Conservation (phyloP, 768 basidiomycete species). For the Boletus sensibilis region DNA sequence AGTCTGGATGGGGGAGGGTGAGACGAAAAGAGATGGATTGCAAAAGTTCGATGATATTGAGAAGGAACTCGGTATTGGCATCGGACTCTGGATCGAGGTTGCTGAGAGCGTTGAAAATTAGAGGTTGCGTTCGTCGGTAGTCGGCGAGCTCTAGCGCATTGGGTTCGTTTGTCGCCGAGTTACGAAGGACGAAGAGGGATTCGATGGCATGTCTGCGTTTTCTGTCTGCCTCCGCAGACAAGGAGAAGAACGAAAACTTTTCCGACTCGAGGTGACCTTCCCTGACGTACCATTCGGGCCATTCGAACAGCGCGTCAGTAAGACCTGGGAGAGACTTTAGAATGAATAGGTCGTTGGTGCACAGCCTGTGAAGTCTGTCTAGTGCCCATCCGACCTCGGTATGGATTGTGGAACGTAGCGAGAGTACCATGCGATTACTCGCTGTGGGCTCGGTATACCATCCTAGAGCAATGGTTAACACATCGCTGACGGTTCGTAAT, state of each 20-base stretch:
- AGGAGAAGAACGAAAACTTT: slow-evolving; percentile 52
- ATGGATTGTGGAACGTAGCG: slow-evolving; percentile 79
- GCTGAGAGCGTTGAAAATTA: slow-evolving; percentile 65
- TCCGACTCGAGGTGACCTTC: slow-evolving; percentile 56
- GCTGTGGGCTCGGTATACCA: slow-evolving; percentile 83
- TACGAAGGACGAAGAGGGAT: slow-evolving; percentile 83
- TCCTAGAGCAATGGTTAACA: slow-evolving; percentile 41
- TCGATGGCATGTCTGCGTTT: slow-evolving; percentile 79
- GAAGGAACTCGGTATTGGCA: slow-evolving; percentile 67
- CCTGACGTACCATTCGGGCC: slow-evolving; percentile 80
- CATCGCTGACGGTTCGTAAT: neutral
- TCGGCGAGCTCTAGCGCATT: slow-evolving; percentile 61
- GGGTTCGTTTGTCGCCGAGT: slow-evolving; percentile 67
- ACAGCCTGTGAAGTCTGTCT: slow-evolving; percentile 79
- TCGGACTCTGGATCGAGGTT: slow-evolving; percentile 62
- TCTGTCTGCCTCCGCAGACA: slow-evolving; percentile 46
- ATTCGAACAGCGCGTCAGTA: slow-evolving; percentile 80
- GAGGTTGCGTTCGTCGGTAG: slow-evolving; percentile 59
- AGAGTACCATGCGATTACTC: slow-evolving; percentile 88
- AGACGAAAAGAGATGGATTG: slow-evolving; percentile 55
- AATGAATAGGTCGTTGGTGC: slow-evolving; percentile 73
- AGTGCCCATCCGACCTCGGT: slow-evolving; percentile 88
- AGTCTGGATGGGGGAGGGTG: slow-evolving; percentile 36
- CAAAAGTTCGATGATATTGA: slow-evolving; percentile 70
- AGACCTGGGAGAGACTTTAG: slow-evolving; percentile 74